A percentile compares a stretch with the other conserved stretches of the same genome.
Evolutionary conservation across 768 basidiomycete genomes (phyloP).

Genomic region (Russula brevipes): DNA sequence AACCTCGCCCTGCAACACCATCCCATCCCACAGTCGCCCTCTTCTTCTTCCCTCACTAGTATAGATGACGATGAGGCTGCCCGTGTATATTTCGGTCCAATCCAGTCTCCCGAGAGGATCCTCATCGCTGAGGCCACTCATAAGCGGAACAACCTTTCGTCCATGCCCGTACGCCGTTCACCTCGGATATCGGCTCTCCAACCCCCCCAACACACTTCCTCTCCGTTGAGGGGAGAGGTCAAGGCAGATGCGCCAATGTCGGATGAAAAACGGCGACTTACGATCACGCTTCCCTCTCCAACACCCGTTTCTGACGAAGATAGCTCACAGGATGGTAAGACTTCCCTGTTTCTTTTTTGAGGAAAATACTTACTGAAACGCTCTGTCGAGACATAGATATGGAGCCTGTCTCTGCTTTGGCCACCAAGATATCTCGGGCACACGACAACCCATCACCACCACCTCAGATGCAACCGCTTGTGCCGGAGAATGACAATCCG

Average conservation of each 20-base stretch:
- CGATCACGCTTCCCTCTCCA: background rate
- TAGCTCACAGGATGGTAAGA: slow-evolving; percentile 21
- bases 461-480: slow-evolving; percentile 32
- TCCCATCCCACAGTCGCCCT: slow-evolving; percentile 13
- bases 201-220: background rate
- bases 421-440: slow-evolving; percentile 60
- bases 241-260: background rate
- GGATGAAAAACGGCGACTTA: background rate
- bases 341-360: background rate
- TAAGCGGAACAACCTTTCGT: slow-evolving; percentile 1
- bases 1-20: slow-evolving; percentile 12
- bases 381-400: slow-evolving; percentile 14
- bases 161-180: slow-evolving; percentile 18
- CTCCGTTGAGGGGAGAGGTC: slow-evolving; percentile 4
- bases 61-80: slow-evolving; percentile 17
- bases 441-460: slow-evolving; percentile 75
- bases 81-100: slow-evolving; percentile 28
- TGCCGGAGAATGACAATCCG: slow-evolving; percentile 1
- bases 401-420: slow-evolving; percentile 68
- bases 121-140: slow-evolving; percentile 23
- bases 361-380: background rate
- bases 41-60: slow-evolving; percentile 13
- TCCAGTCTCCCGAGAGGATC: slow-evolving; percentile 27
- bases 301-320: slow-evolving; percentile 1
- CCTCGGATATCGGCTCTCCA: background rate